Conservation (phyloP, 1,284 basidiomycete species). For the Xerocomus minutiporus region DNA sequence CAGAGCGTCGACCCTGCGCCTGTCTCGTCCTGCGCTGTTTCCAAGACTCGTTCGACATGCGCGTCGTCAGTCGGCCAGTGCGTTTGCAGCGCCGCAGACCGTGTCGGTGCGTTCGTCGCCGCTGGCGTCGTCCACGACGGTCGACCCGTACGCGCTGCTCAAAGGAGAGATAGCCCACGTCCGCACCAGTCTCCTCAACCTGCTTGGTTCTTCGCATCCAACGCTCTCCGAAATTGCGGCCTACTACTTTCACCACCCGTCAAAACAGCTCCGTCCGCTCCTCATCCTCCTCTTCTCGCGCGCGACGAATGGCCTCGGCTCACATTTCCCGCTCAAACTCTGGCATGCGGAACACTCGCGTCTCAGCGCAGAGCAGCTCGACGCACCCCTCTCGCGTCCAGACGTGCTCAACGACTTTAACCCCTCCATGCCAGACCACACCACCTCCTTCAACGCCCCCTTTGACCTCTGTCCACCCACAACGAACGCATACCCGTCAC, state of each 20-base stretch:
- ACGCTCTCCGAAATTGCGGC: slow-evolving; percentile 84
- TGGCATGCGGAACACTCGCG: slow-evolving; percentile 44
- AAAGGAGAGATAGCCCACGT: slow-evolving; percentile 73
- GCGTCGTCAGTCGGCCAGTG: slow-evolving; percentile 25
- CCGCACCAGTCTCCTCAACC: slow-evolving; percentile 68
- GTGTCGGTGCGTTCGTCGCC: slow-evolving; percentile 13
- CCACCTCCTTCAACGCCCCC: slow-evolving; percentile 46
- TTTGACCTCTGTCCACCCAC: slow-evolving; percentile 45
- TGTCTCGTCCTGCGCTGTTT: slow-evolving; percentile 7
- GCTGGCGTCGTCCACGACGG: slow-evolving; percentile 16
- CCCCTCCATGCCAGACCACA: slow-evolving; percentile 71
- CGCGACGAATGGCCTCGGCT: slow-evolving; percentile 81
- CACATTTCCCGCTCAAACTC: slow-evolving; percentile 46
- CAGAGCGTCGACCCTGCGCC: slow-evolving; percentile 16
- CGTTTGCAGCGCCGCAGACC: slow-evolving; percentile 23
- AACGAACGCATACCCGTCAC: slow-evolving; percentile 33
- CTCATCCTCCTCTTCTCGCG: slow-evolving; percentile 88
- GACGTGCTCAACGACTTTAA: slow-evolving; percentile 86
- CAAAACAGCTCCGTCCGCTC: slow-evolving; percentile 89
- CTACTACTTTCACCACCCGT: slow-evolving; percentile 87
- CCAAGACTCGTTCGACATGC: slow-evolving; percentile 12
- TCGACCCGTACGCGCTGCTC: slow-evolving; percentile 67
- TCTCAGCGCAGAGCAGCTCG: slow-evolving; percentile 47
- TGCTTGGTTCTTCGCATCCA: slow-evolving; percentile 88
- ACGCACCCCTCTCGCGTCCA: slow-evolving; percentile 66